Evolutionary conservation across 192 early-diverging fungal species (phyloP).

Genomic region (Backusella australiensis): DNA sequence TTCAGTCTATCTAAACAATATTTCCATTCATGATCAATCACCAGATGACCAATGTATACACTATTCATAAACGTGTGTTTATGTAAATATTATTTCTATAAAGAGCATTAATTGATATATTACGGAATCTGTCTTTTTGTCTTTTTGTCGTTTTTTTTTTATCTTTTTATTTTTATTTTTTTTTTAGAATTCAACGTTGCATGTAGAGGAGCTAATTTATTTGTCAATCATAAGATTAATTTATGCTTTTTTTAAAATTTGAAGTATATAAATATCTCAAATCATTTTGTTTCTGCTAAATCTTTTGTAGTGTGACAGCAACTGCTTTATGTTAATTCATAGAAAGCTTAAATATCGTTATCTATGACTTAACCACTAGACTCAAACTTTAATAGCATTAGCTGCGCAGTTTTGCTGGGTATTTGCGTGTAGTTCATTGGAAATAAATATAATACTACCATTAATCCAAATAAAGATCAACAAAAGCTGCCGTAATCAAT

Average conservation of each 20-base stretch:
- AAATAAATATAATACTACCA: neutral
- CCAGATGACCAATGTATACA: neutral
- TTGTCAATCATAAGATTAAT: constrained; percentile 4
- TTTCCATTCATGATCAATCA: neutral
- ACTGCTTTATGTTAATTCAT: neutral
- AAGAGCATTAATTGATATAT: neutral
- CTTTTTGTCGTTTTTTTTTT: neutral
- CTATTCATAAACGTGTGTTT: neutral
- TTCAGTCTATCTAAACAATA: constrained; percentile 26
- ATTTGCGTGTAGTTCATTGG: neutral
- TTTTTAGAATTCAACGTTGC: neutral
- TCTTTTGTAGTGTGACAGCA: neutral
- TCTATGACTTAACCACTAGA: neutral
- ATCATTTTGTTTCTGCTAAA: neutral
- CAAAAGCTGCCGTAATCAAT: neutral
- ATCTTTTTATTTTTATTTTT: neutral
- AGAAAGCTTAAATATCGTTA: neutral
- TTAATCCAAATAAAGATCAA: constrained; percentile 8
- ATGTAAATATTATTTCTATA: constrained; percentile 7
- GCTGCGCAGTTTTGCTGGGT: neutral
- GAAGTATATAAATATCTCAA: neutral
- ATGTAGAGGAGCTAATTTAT: neutral
- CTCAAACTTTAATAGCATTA: neutral
- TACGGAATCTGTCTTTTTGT: neutral
- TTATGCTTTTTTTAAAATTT: neutral